phyloP scores from a whole-genome alignment of 306 rosid genomes.

The Medicago ruthenica region DNA sequence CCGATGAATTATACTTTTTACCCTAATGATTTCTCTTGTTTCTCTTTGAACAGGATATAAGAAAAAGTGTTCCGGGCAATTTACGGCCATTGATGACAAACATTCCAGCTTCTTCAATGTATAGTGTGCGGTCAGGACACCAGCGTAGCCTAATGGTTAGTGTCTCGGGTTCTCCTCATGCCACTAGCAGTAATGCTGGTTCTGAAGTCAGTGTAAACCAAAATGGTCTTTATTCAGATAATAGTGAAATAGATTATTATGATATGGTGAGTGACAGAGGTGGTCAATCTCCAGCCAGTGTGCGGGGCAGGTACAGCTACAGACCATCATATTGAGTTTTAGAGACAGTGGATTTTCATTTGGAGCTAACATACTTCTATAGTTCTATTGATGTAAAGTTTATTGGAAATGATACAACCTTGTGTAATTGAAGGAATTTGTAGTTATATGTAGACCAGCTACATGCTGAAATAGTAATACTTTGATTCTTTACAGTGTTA shows the following conservation, averaged over 20 bases:
- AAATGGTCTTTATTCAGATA: conserved; percentile 75
- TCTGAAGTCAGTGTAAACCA: conserved; percentile 93
- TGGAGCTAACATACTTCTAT: conserved; percentile 50
- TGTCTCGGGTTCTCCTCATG: conserved; percentile 87
- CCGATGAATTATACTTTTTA: not conserved
- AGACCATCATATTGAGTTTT: conserved; percentile 41
- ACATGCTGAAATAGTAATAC: conserved; percentile 46
- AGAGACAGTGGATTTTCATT: conserved; percentile 45
- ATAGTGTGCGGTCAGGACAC: conserved; percentile 86
- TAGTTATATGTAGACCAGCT: conserved; percentile 49
- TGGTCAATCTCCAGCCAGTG: conserved; percentile 67
- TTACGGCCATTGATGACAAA: conserved; percentile 89
- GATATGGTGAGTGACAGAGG: conserved; percentile 79
- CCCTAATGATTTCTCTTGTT: conserved; percentile 27
- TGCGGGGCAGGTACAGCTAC: conserved; percentile 58
- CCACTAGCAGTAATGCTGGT: conserved; percentile 96
- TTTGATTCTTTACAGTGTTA: conserved; percentile 25
- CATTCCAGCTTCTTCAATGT: conserved; percentile 95
- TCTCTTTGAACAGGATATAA: conserved; percentile 75
- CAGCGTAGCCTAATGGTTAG: conserved; percentile 74
- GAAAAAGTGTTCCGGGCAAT: conserved; percentile 84
- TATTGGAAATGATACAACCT: conserved; percentile 47
- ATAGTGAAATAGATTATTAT: conserved; percentile 78
- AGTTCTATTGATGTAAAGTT: conserved; percentile 57
- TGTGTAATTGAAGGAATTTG: conserved; percentile 55